Evolutionary conservation across 257 asterid species (phyloP).

Genomic region (Solanum sejunctum): DNA sequence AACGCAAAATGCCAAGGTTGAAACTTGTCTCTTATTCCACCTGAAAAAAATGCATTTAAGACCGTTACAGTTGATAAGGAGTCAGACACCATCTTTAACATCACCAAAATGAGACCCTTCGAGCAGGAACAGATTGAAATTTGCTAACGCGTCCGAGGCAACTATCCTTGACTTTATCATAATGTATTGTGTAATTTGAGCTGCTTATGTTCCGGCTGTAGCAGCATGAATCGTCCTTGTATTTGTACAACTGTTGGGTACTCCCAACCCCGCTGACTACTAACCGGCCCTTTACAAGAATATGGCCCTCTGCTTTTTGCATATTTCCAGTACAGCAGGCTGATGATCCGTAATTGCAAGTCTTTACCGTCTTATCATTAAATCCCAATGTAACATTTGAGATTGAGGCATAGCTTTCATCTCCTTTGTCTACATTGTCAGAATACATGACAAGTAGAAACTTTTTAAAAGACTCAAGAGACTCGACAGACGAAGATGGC

Average conservation of each 20-base stretch:
- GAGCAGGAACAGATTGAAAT: not conserved
- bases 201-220: conserved; percentile 59
- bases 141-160: conserved; percentile 5
- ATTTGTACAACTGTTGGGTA: conserved; percentile 43
- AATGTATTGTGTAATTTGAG: conserved; percentile 55
- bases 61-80: no score
- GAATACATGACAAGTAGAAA: conserved; percentile 24
- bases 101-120: not conserved
- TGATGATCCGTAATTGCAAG: conserved; percentile 9
- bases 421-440: conserved; percentile 27
- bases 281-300: conserved; percentile 43
- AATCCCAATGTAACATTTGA: conserved; percentile 47
- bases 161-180: conserved; percentile 30
- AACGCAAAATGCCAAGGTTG: not conserved
- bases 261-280: conserved; percentile 47
- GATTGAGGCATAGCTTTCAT: conserved; percentile 28
- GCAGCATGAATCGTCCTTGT: conserved; percentile 20
- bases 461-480: conserved; percentile 15
- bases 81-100: not conserved
- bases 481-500: conserved; percentile 11
- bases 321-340: conserved; percentile 26
- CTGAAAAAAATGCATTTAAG: not conserved
- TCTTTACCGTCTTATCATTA: conserved; percentile 22
- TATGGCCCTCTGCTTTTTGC: conserved; percentile 41
- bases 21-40: not conserved